Conservation (phyloP, 2,329 filamentous ascomycete genomes). For the Grosmannia huntii region DNA sequence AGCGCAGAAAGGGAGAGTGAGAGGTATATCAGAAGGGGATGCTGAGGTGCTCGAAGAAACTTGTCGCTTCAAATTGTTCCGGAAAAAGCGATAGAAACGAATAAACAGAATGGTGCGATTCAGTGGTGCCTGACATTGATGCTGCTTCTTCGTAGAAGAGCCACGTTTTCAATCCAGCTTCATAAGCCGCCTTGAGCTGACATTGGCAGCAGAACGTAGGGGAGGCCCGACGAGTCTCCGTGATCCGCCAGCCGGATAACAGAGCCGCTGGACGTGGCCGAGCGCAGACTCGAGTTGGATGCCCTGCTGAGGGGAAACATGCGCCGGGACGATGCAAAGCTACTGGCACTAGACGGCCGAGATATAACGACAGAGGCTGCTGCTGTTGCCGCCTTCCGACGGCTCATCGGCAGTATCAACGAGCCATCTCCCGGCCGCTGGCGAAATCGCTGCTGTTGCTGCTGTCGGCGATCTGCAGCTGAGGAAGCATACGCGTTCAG, state of each 20-base stretch:
- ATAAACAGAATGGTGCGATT: too few species aligned
- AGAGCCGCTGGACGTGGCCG: constrained; percentile 25
- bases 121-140: too few species aligned
- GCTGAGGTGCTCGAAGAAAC: too few species aligned
- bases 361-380: neutral
- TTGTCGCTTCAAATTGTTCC: too few species aligned
- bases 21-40: too few species aligned
- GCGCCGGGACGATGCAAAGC: constrained; percentile 29
- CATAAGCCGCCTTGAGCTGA: neutral
- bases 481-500: too few species aligned
- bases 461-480: too few species aligned
- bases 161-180: too few species aligned
- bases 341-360: constrained; percentile 19
- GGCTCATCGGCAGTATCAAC: neutral
- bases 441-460: too few species aligned
- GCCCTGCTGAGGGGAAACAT: constrained; percentile 25
- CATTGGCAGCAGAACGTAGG: constrained; percentile 23
- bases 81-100: too few species aligned
- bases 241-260: constrained; percentile 35
- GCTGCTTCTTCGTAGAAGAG: too few species aligned
- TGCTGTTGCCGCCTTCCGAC: neutral
- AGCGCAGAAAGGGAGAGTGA: too few species aligned
- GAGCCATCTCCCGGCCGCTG: neutral
- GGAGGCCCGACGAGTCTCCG: constrained; percentile 20
- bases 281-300: constrained; percentile 27